Conservation (phyloP, 768 basidiomycete genomes). For the Termitomyces sp. region DNA sequence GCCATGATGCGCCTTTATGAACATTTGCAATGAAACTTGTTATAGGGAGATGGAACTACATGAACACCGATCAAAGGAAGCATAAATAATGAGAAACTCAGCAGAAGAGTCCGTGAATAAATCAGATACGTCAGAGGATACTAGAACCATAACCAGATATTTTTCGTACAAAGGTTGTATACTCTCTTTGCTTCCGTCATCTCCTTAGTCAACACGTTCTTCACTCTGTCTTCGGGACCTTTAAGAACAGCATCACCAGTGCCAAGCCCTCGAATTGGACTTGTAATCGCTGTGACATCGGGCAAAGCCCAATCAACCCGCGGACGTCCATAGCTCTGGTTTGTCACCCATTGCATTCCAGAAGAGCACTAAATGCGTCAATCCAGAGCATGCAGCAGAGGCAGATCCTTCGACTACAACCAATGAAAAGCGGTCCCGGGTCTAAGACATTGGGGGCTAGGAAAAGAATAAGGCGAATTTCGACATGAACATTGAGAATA, state of each 20-base stretch:
- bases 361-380: neutral
- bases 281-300: neutral
- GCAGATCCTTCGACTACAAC: neutral
- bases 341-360: neutral
- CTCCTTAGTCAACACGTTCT: neutral
- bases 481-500: neutral
- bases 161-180: neutral
- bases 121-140: no score
- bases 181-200: no score
- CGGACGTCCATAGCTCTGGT: neutral
- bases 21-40: no score
- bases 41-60: no score
- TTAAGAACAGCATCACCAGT: neutral
- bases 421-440: neutral
- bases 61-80: no score
- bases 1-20: no score
- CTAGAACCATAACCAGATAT: neutral
- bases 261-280: no score
- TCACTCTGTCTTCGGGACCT: neutral
- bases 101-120: no score
- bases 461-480: neutral
- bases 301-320: neutral
- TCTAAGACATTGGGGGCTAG: neutral
- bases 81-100: no score
- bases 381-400: neutral